These are phyloP conservation scores for Pichia norvegensis DNA, from an alignment of 1,139 yeast species.

Conservation along the genomic window DNA sequence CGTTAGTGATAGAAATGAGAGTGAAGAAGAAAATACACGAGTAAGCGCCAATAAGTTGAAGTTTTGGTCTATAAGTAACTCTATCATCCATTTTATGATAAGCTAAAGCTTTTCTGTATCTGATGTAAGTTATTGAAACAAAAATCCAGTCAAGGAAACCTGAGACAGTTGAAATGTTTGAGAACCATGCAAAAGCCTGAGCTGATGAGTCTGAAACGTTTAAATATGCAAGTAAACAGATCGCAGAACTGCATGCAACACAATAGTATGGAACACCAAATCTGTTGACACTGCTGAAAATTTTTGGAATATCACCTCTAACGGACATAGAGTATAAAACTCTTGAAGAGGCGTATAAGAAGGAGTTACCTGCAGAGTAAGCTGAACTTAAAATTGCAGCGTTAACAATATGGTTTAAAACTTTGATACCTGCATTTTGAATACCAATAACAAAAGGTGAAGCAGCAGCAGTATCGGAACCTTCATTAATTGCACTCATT, in stretches of 20 bases:
- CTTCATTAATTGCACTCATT: constrained; percentile 28
- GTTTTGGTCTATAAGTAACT: constrained; percentile 38
- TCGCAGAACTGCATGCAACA: constrained; percentile 34
- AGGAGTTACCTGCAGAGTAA: constrained; percentile 35
- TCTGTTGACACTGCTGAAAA: constrained; percentile 47
- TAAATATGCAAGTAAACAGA: constrained; percentile 32
- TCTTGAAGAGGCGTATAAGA: constrained; percentile 50
- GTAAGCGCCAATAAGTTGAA: constrained; percentile 42
- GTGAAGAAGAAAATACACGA: constrained; percentile 36
- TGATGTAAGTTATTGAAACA: constrained; percentile 35
- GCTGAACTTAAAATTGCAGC: constrained; percentile 36
- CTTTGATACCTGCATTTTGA: constrained; percentile 29
- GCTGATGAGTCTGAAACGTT: constrained; percentile 26
- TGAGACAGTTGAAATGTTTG: constrained; percentile 32
- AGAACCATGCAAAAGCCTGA: constrained; percentile 31
- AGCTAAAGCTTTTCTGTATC: constrained; percentile 41
- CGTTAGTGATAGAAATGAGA: constrained; percentile 47
- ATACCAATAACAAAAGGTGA: constrained; percentile 47
- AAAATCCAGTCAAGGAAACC: constrained; percentile 33
- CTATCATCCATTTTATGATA: constrained; percentile 36
- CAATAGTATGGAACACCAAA: constrained; percentile 51
- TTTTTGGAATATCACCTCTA: constrained; percentile 54
- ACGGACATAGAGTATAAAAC: constrained; percentile 48
- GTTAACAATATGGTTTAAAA: constrained; percentile 31
- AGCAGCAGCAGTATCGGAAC: constrained; percentile 19